Conservation (phyloP, 1,284 basidiomycete genomes). For the Melampsora abietis-canadensis region DNA sequence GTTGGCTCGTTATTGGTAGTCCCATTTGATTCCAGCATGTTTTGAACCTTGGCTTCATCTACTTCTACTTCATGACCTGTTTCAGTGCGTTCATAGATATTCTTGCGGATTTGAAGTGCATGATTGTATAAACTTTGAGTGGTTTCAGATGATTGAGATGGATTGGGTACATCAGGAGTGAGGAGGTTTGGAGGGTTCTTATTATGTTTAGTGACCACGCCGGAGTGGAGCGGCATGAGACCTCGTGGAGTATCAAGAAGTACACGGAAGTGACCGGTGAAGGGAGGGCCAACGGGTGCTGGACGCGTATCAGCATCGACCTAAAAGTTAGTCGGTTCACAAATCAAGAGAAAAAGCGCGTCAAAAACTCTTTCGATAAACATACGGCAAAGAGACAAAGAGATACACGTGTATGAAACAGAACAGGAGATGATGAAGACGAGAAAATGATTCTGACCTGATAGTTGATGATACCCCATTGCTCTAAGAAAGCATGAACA, state of each 20-base stretch:
- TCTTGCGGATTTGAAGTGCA: slow-evolving; percentile 69
- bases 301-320: slow-evolving; percentile 95
- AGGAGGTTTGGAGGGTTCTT: slow-evolving; percentile 54
- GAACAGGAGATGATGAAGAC: not conserved
- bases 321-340: slow-evolving; percentile 56
- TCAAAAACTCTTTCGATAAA: not conserved
- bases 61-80: slow-evolving; percentile 51
- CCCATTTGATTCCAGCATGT: slow-evolving; percentile 20
- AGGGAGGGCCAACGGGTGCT: slow-evolving; percentile 88
- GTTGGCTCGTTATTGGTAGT: slow-evolving; percentile 40
- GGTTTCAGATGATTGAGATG: slow-evolving; percentile 11
- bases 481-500: slow-evolving; percentile 96
- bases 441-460: slow-evolving; percentile 63
- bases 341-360: not conserved
- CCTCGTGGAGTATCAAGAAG: slow-evolving; percentile 95
- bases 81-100: slow-evolving; percentile 78
- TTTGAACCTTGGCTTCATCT: slow-evolving; percentile 46
- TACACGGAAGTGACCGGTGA: slow-evolving; percentile 97
- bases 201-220: slow-evolving; percentile 56
- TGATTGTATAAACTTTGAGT: slow-evolving; percentile 53
- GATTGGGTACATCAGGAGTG: slow-evolving; percentile 46
- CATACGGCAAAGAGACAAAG: not conserved
- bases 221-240: slow-evolving; percentile 89
- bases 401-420: slow-evolving; percentile 1
- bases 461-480: slow-evolving; percentile 99